Conservation (phyloP, 345 rosid species). For the Syzygium aromaticum region DNA sequence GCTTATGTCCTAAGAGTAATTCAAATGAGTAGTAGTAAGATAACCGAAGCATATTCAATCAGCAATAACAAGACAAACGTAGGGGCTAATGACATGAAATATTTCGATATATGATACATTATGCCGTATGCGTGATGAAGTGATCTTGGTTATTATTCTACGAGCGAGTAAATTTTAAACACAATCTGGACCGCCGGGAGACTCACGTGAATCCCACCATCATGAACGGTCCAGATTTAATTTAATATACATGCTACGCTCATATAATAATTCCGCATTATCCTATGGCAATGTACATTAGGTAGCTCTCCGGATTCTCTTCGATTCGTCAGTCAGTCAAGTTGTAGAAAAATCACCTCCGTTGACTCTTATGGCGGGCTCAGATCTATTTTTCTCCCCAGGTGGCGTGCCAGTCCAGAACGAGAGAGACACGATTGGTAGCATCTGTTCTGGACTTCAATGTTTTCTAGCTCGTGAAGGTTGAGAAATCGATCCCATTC, state of each 20-base stretch:
- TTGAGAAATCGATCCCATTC: not conserved
- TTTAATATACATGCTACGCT: not conserved
- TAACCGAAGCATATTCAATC: not conserved
- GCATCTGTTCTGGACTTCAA: not conserved
- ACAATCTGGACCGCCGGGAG: not conserved
- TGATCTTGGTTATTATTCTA: not conserved
- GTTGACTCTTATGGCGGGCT: not conserved
- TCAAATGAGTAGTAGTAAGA: not conserved
- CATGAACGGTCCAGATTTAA: not conserved
- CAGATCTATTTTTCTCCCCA: not conserved
- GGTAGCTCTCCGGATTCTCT: not conserved
- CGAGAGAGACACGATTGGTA: not conserved
- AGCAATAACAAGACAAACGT: not conserved
- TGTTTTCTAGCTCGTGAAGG: not conserved
- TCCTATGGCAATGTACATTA: not conserved
- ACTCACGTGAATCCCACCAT: not conserved
- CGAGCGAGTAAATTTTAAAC: not conserved
- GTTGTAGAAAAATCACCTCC: not conserved
- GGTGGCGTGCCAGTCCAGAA: not conserved
- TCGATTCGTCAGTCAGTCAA: not conserved
- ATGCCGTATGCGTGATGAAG: not conserved
- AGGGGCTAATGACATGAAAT: not conserved
- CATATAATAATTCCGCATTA: not conserved
- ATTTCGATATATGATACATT: not conserved
- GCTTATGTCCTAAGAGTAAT: not conserved